phyloP scores from a whole-genome alignment of 2,329 filamentous ascomycete species.

The Hypoxylon sp. region DNA sequence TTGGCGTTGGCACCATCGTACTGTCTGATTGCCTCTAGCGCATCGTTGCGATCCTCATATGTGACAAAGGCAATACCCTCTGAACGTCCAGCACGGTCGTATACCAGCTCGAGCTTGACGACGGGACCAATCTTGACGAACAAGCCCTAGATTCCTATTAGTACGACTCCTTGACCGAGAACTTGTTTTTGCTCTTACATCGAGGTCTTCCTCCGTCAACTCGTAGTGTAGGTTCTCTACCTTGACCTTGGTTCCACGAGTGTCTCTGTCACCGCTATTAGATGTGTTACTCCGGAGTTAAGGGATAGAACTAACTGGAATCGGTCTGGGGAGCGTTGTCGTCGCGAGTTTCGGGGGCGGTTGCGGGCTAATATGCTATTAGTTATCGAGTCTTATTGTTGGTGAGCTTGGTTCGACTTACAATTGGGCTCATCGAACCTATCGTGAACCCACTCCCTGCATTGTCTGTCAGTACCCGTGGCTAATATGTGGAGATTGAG shows the following conservation, averaged over 20 bases:
- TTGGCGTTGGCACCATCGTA: conserved; percentile 94
- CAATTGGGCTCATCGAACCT: conserved; percentile 81
- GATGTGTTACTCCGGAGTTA: conserved; percentile 39
- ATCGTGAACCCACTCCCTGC: conserved; percentile 94
- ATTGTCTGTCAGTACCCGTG: conserved; percentile 47
- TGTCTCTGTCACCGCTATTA: conserved; percentile 59
- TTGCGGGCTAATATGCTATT: conserved; percentile 46
- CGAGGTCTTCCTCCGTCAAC: conserved; percentile 84
- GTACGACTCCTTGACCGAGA: conserved; percentile 23
- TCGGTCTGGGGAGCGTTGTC: conserved; percentile 60
- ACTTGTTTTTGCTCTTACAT: conserved; percentile 64
- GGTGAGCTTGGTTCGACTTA: conserved; percentile 53
- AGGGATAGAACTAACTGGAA: conserved; percentile 35
- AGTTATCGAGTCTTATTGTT: conserved; percentile 5
- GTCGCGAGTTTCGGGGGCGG: conserved; percentile 46
- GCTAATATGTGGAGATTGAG: conserved; percentile 1
- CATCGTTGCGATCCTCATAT: conserved; percentile 80
- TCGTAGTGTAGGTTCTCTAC: conserved; percentile 96
- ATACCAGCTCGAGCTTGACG: conserved; percentile 77
- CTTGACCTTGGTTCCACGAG: conserved; percentile 77
- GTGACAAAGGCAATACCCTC: conserved; percentile 88
- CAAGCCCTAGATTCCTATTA: conserved; percentile 72
- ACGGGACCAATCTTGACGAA: conserved; percentile 85
- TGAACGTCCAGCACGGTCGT: conserved; percentile 90
- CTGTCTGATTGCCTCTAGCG: conserved; percentile 79